Evolutionary conservation across 2,329 filamentous ascomycete genomes (phyloP), one percentile per base, ranked within the genome.

Genomic region (Aureobasidium sp.): DNA sequence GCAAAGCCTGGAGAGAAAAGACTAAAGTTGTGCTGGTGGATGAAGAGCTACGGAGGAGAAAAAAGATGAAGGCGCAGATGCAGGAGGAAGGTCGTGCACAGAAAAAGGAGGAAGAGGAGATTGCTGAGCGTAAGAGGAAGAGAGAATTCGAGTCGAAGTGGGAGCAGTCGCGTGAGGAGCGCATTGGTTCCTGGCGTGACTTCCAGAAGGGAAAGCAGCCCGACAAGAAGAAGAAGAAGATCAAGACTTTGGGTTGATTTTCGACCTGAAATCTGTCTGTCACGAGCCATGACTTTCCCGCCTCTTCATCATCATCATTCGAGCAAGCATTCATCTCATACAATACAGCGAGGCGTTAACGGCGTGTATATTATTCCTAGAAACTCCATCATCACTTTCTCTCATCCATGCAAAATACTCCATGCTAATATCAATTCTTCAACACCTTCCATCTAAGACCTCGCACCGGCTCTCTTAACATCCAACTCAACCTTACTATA

Each of bases 1-100:
- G 86, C 67, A 83, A 82, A 68, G 86, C 89, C 72, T 99, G 94
- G 94, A 85, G 90, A 67, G 86, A 92, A 73, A 97, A 97, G 83
- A 85, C 90, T 11, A 88, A 90, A 68, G 84, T 88, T 71, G 94
- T 99, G 48, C 83, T 99, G 67, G 85, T 97, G 69, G 94, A 99
- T 70, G 93, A 95, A 72, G 94, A 97, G 78, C 84, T 91, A 70
- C 83, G 94, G 58, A 82, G 91, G 60, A 82, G 90, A 63, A 83
- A 91, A 66, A 92, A 96, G 81, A 75, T 93, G 73, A 95, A 96
- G 78, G 94, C 90, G 42, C 89, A 94, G 79, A 88, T 99, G 87
- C 91, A 96, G 76, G 94, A 99, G 75, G 93, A 99, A 75, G 94
- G 94, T 7, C 82, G 94, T 60, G 88, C 94, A 78, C 87, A 95